Evolutionary conservation across 2,329 filamentous ascomycete genomes (phyloP).

Genomic region (Domatiomyces catenatus): DNA sequence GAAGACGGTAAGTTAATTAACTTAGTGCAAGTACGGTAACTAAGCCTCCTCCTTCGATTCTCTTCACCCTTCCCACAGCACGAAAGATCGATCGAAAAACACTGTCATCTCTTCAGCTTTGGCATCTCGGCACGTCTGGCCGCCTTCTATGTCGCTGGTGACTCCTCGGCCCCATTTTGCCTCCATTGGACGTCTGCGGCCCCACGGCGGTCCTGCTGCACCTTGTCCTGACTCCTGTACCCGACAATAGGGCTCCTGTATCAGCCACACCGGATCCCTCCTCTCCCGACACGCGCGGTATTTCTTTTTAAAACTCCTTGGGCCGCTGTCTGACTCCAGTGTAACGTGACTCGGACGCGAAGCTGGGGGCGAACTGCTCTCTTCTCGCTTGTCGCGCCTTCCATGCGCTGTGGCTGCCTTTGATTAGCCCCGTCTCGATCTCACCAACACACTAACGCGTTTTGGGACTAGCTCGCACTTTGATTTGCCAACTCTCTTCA

Average conservation of each 20-base stretch:
- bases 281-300: neutral
- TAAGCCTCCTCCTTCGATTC: neutral
- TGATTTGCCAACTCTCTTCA: neutral
- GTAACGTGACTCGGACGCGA: neutral
- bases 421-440: neutral
- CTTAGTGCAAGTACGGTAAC: neutral
- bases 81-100: neutral
- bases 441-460: neutral
- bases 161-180: neutral
- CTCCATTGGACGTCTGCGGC: neutral
- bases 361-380: neutral
- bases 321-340: neutral
- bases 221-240: neutral
- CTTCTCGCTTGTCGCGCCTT: neutral
- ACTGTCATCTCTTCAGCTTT: neutral
- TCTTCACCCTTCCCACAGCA: neutral
- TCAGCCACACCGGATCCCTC: neutral
- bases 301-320: neutral
- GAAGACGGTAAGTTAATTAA: neutral
- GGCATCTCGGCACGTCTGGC: neutral
- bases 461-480: neutral
- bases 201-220: neutral
- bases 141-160: neutral
- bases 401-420: neutral
- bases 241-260: neutral